A percentile compares a stretch with the other conserved stretches of the same genome.
Evolutionary conservation across 2,329 filamentous ascomycete genomes (phyloP).

Genomic region (Drechslera avenae): DNA sequence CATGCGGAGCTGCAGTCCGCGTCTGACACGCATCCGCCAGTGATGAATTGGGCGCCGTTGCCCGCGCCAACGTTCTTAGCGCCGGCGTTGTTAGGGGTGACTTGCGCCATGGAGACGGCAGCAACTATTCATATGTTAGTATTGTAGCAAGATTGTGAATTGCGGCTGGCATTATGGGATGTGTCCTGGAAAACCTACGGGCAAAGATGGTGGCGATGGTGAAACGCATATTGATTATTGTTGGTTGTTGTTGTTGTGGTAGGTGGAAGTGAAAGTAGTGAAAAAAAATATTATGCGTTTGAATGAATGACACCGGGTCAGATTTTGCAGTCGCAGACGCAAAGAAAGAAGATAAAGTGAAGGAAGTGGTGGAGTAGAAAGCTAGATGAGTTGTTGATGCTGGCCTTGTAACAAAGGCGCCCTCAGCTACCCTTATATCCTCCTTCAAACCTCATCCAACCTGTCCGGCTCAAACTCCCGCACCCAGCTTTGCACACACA

Average conservation of each 20-base stretch:
- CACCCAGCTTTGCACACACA: no score
- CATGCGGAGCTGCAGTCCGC: conserved; percentile 38
- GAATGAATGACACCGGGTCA: conserved; percentile 41
- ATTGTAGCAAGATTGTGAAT: neutral
- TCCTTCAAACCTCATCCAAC: neutral
- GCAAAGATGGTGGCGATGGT: conserved; percentile 22
- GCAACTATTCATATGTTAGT: conserved; percentile 14
- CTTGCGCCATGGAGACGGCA: conserved; percentile 21
- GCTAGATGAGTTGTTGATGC: conserved; percentile 6
- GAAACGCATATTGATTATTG: conserved; percentile 23
- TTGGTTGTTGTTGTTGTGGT: conserved; percentile 7
- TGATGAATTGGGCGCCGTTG: conserved; percentile 39
- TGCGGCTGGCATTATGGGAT: neutral
- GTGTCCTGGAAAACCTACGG: neutral
- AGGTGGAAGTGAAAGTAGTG: neutral
- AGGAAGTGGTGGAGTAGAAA: conserved; percentile 12
- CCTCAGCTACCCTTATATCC: neutral
- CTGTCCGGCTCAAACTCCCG: no score
- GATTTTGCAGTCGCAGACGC: conserved; percentile 38
- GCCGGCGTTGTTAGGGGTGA: conserved; percentile 37
- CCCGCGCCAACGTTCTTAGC: conserved; percentile 35
- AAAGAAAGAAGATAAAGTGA: conserved; percentile 13
- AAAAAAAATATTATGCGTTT: conserved; percentile 14
- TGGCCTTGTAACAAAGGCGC: neutral
- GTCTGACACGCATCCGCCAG: conserved; percentile 36